phyloP scores from a whole-genome alignment of 768 basidiomycete genomes.

The Galerina sulciceps region DNA sequence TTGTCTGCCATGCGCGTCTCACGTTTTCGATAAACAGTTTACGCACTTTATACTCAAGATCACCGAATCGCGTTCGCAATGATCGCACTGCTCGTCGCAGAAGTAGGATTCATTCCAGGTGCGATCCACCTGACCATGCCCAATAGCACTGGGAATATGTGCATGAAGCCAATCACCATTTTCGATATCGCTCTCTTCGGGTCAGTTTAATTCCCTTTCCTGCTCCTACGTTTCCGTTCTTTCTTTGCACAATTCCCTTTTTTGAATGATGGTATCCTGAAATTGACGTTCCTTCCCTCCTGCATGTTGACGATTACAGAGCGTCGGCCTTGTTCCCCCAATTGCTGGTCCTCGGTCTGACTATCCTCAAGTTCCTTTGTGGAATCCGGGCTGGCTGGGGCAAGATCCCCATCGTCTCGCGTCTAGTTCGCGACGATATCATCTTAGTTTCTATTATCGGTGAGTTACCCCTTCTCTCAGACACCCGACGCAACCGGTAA shows the following conservation, averaged over 20 bases:
- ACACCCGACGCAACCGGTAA: constrained; percentile 1
- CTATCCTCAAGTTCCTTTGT: constrained; percentile 19
- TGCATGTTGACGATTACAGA: neutral
- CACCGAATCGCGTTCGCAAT: constrained; percentile 19
- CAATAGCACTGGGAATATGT: constrained; percentile 17
- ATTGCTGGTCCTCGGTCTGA: constrained; percentile 19
- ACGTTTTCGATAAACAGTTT: constrained; percentile 11
- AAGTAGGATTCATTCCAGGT: constrained; percentile 24
- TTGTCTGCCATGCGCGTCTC: neutral
- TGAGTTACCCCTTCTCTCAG: constrained; percentile 7
- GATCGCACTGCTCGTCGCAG: constrained; percentile 20
- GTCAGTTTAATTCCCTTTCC: constrained; percentile 4
- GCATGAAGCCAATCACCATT: constrained; percentile 23
- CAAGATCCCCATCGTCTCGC: constrained; percentile 22
- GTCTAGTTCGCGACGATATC: constrained; percentile 23
- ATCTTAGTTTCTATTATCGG: constrained; percentile 21
- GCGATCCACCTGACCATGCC: constrained; percentile 21
- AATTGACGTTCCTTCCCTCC: neutral
- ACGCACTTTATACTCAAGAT: constrained; percentile 22
- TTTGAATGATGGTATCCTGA: neutral
- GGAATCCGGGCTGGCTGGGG: constrained; percentile 23
- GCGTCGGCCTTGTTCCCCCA: constrained; percentile 20
- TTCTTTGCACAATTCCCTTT: neutral
- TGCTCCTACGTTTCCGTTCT: neutral
- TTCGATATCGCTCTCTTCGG: constrained; percentile 22